Evolutionary conservation across 1,284 basidiomycete species (phyloP).

Genomic region (Ustilago nuda): DNA sequence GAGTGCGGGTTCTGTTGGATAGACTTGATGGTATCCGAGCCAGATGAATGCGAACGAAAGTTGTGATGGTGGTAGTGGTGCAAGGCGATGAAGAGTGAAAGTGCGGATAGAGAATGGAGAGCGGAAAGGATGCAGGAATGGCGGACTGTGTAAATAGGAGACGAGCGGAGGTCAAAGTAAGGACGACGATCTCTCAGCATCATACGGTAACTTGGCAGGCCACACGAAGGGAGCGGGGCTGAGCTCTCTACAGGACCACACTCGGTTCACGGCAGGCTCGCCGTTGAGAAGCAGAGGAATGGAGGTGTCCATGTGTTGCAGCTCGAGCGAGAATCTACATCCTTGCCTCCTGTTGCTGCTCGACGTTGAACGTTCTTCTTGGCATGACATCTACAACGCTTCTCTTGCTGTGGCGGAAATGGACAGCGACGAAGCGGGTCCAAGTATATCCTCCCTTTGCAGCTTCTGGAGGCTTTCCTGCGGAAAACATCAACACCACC

Average conservation of each 20-base stretch:
- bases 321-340: conserved; percentile 29
- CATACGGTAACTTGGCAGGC: background rate
- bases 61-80: background rate
- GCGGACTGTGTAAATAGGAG: conserved; percentile 40
- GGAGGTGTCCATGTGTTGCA: background rate
- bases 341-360: background rate
- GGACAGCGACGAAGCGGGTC: conserved; percentile 17
- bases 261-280: background rate
- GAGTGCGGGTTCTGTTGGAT: background rate
- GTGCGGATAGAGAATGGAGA: background rate
- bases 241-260: background rate
- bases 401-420: conserved; percentile 11
- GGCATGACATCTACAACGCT: background rate
- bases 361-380: background rate
- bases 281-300: background rate
- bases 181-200: background rate
- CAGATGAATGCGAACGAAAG: conserved; percentile 7
- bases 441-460: background rate
- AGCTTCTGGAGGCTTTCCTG: background rate
- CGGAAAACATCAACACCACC: background rate
- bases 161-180: conserved; percentile 30
- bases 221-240: no score
- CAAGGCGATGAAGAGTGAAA: background rate
- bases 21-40: conserved; percentile 2
- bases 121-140: conserved; percentile 13